These are phyloP conservation scores for Arthroderma uncinatum DNA, from an alignment of 2,329 filamentous ascomycete species.

Conservation along the genomic window DNA sequence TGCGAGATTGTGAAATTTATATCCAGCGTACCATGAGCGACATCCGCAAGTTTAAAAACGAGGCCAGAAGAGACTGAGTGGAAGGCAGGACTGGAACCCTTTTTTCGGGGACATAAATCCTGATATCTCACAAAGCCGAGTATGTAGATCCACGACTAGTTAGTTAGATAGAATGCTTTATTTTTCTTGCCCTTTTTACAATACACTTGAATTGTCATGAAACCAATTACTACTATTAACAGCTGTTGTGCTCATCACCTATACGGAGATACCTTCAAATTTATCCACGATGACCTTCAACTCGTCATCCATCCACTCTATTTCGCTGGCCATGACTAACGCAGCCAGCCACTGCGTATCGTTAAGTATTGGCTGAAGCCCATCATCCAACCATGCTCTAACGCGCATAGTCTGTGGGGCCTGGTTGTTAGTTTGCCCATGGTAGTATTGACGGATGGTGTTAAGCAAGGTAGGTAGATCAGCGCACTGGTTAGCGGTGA, in stretches of 20 bases:
- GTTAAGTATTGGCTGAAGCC: conserved; percentile 28
- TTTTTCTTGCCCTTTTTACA: too few relatives aligned
- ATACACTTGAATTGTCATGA: too few relatives aligned
- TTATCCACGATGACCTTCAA: conserved; percentile 34
- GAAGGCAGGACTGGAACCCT: too few relatives aligned
- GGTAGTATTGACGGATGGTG: conserved; percentile 21
- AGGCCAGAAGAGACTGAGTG: background rate
- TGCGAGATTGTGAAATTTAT: background rate
- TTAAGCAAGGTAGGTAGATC: conserved; percentile 26
- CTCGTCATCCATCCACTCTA: conserved; percentile 40
- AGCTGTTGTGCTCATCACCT: background rate
- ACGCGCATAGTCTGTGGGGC: conserved; percentile 17
- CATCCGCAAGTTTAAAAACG: background rate
- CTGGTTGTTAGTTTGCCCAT: conserved; percentile 11
- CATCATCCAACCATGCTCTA: conserved; percentile 34
- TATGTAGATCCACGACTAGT: too few relatives aligned
- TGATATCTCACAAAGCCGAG: too few relatives aligned
- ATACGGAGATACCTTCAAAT: conserved; percentile 10
- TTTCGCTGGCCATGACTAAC: conserved; percentile 31
- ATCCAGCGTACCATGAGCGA: background rate
- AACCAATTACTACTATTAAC: too few relatives aligned
- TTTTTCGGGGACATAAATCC: too few relatives aligned
- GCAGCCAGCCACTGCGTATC: conserved; percentile 38
- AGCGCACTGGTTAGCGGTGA: conserved; percentile 21
- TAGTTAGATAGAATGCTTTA: too few relatives aligned